Evolutionary conservation across 768 basidiomycete species (phyloP).

Genomic region (Pleurotus platypus): DNA sequence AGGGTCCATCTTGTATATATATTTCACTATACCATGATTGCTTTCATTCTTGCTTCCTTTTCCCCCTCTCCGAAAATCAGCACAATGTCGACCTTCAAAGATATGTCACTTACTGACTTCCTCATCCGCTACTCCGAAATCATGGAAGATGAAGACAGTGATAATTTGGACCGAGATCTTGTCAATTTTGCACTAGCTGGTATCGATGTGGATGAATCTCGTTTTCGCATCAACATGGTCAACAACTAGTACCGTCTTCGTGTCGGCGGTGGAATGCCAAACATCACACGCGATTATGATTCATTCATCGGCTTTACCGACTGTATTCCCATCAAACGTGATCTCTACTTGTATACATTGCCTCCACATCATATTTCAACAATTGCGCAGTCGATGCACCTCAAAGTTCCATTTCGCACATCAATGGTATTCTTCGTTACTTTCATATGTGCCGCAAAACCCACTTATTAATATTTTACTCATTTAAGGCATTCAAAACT

Average conservation of each 20-base stretch:
- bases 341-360: background rate
- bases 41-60: too few species aligned
- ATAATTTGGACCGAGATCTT: background rate
- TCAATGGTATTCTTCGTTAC: background rate
- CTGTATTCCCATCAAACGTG: background rate
- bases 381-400: background rate
- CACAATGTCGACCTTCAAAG: too few species aligned
- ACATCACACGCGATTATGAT: background rate
- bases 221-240: background rate
- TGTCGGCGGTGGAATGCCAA: background rate
- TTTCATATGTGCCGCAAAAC: too few species aligned
- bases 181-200: background rate
- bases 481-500: too few species aligned
- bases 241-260: background rate
- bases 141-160: too few species aligned
- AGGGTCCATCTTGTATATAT: too few species aligned
- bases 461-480: too few species aligned
- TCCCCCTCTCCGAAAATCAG: too few species aligned
- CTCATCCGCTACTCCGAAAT: too few species aligned
- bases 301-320: conserved; percentile 2
- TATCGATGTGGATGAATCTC: background rate
- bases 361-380: background rate
- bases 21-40: too few species aligned
- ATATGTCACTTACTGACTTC: too few species aligned
- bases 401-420: background rate